Evolutionary conservation across 225 moss, liverwort and hornwort species (phyloP).

Genomic region (Takakia lepidozioides): DNA sequence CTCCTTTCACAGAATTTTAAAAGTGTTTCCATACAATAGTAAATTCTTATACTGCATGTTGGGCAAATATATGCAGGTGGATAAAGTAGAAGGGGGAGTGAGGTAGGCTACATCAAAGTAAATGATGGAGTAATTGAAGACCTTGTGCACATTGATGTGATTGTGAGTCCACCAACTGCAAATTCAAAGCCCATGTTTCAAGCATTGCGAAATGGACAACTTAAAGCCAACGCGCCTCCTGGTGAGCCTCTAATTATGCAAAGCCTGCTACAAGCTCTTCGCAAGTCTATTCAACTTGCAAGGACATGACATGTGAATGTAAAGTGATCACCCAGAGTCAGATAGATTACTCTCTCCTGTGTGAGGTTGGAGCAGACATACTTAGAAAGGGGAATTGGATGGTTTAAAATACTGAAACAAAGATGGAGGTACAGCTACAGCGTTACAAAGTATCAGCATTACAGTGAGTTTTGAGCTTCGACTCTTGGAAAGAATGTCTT

Average conservation of each 20-base stretch:
- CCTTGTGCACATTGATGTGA: slow-evolving; percentile 76
- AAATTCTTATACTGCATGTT: too few relatives aligned
- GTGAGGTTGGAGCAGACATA: too few relatives aligned
- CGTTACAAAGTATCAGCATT: too few relatives aligned
- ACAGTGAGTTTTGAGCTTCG: too few relatives aligned
- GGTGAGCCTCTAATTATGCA: slow-evolving; percentile 92
- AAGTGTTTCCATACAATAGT: too few relatives aligned
- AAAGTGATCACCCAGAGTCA: too few relatives aligned
- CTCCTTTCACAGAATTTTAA: neutral
- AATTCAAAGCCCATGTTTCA: slow-evolving; percentile 67
- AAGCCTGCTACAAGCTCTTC: slow-evolving; percentile 75
- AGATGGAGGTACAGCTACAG: too few relatives aligned
- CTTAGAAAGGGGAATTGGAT: too few relatives aligned
- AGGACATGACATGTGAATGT: too few relatives aligned
- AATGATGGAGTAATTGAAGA: slow-evolving; percentile 57
- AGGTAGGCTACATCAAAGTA: slow-evolving; percentile 75
- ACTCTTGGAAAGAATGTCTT: too few relatives aligned
- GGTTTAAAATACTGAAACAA: too few relatives aligned
- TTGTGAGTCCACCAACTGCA: slow-evolving; percentile 37
- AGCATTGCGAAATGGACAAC: slow-evolving; percentile 62
- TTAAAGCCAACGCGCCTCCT: slow-evolving; percentile 68
- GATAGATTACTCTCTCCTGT: too few relatives aligned
- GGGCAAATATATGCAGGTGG: slow-evolving; percentile 50
- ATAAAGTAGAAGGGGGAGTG: slow-evolving; percentile 87
- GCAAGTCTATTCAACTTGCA: slow-evolving; percentile 48